Evolutionary conservation across 2,329 filamentous ascomycete species (phyloP), one percentile per base, ranked within the genome.

Genomic region (Clonostachys rosea): DNA sequence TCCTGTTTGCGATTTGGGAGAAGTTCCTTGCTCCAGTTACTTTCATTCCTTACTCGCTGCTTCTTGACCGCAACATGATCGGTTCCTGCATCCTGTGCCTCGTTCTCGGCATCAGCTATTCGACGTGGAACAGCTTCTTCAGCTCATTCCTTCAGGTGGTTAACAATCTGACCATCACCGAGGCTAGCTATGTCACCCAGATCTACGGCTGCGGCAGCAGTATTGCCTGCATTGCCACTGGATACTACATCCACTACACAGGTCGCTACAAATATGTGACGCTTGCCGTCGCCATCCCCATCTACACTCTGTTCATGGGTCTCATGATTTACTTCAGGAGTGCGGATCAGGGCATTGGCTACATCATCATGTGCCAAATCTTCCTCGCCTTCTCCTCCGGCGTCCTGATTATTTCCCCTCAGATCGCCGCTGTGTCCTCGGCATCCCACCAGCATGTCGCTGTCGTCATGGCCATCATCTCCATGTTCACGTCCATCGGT

Each of bases 361-460:
- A 76, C 58, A 67, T 85, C 3, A 60, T 84, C 55, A 78, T 81
- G 64, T 79, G 76, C 10, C 81, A 86, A 58, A 74, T 86, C 45
- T 76, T 85, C 51, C 73, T 85, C 47, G 79, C 81, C 4, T 73
- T 83, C 24, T 78, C 78, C 4, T 80, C 79, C 4, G 81, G 80
- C 2, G 68, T 78, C 3, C 66, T 84, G 11, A 79, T 84, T 40
- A 75, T 85, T 34, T 72, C 73, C 20, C 76, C 78, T 42, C 76
- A 86, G 58, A 73, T 86, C 56, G 79, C 79, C 17, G 78, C 69
- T 59, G 81, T 85, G 66, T 77, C 79, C 1, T 79, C 75, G 2
- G 73, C 74, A 2, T 74, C 73, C 17, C 81, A 86, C 52, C 73
- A 83, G 53, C 74, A 83, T 56, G 70, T 86, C 5, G 78, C 81